Percentiles rank a stretch among this genome's conserved stretches.
Conservation (phyloP, 1,284 basidiomycete genomes). For the Sanguinoderma infundibulare region DNA sequence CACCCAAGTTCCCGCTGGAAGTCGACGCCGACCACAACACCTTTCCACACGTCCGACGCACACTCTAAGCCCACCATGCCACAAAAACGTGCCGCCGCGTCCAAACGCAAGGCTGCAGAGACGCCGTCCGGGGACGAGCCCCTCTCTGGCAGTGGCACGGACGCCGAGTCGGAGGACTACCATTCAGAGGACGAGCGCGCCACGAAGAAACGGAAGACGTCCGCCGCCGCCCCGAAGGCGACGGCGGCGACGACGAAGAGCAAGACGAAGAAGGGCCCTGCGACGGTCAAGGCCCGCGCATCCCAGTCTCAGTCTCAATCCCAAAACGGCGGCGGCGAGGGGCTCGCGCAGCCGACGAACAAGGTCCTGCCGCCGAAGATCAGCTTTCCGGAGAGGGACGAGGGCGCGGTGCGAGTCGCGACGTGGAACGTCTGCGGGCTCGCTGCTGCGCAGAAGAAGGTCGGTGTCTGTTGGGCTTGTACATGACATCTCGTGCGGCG, state of each 20-base stretch:
- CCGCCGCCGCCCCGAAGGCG: neutral
- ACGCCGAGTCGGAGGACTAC: constrained; percentile 9
- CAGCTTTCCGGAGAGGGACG: constrained; percentile 53
- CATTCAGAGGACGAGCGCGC: constrained; percentile 10
- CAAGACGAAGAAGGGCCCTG: neutral
- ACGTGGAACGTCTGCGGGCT: constrained; percentile 81
- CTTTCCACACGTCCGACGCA: neutral
- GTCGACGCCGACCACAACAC: neutral
- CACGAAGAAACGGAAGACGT: constrained; percentile 25
- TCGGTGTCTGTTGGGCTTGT: constrained; percentile 28
- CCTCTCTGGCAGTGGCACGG: constrained; percentile 7
- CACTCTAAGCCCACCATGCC: constrained; percentile 33
- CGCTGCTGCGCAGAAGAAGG: constrained; percentile 75
- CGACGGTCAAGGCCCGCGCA: neutral
- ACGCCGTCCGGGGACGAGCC: constrained; percentile 8
- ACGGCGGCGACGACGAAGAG: neutral
- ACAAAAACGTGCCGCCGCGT: constrained; percentile 35
- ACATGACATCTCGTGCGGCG: neutral
- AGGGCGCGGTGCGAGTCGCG: constrained; percentile 59
- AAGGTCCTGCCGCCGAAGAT: constrained; percentile 71
- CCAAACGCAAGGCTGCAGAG: constrained; percentile 33
- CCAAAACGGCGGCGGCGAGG: constrained; percentile 16
- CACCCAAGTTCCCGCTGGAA: neutral
- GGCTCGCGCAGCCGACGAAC: constrained; percentile 66
- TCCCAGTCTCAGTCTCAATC: neutral